A percentile compares a stretch with the other conserved stretches of the same genome.
phyloP scores from a whole-genome alignment of 2,329 filamentous ascomycete species.

The Geoglossum cookeanum region DNA sequence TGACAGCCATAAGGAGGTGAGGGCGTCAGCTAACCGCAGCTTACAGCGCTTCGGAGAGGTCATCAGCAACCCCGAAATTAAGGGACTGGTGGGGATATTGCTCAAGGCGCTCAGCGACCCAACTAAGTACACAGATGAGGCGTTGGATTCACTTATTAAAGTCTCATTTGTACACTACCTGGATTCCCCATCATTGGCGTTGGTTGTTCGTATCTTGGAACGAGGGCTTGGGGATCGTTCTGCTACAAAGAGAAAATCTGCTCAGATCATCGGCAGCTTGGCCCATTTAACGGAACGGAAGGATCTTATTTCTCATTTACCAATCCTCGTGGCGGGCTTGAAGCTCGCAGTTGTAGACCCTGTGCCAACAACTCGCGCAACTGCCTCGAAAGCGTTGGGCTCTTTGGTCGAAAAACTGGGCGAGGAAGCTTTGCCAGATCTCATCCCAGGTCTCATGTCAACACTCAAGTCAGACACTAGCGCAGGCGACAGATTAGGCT shows the following conservation, averaged over 20 bases:
- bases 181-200: constrained; percentile 85
- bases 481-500: constrained; percentile 86
- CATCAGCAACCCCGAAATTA: constrained; percentile 94
- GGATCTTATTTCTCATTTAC: constrained; percentile 77
- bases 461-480: constrained; percentile 95
- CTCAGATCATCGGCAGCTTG: constrained; percentile 93
- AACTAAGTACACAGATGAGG: constrained; percentile 91
- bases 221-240: constrained; percentile 81
- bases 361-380: constrained; percentile 87
- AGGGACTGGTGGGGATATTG: constrained; percentile 73
- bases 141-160: constrained; percentile 84
- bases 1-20: constrained; percentile 95
- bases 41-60: constrained; percentile 97
- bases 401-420: constrained; percentile 96
- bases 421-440: constrained; percentile 87
- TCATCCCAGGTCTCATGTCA: constrained; percentile 93
- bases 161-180: constrained; percentile 97
- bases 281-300: constrained; percentile 94
- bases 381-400: constrained; percentile 84
- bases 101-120: constrained; percentile 94
- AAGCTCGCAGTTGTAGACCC: constrained; percentile 84
- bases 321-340: constrained; percentile 77
- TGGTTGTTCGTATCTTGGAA: constrained; percentile 89
- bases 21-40: constrained; percentile 79
- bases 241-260: constrained; percentile 85